These are phyloP conservation scores for Usnea hakonensis DNA, from an alignment of 495 filamentous ascomycete genomes.

Conservation along the genomic window DNA sequence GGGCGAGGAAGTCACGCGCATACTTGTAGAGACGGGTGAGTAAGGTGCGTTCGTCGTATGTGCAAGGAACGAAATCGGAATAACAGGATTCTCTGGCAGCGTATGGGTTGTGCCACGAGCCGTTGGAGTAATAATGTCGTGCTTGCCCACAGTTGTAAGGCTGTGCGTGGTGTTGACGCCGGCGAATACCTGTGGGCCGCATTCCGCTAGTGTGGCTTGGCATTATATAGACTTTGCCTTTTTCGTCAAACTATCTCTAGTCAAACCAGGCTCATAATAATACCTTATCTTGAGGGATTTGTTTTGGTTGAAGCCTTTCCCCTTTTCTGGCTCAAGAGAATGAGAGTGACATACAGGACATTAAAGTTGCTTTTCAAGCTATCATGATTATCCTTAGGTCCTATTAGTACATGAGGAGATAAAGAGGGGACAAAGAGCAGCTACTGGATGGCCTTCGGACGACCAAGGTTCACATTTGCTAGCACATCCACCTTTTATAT, in stretches of 20 bases:
- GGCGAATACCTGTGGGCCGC: constrained; percentile 14
- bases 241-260: neutral
- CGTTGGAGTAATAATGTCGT: constrained; percentile 18
- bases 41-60: constrained; percentile 26
- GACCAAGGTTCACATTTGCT: neutral
- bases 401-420: neutral
- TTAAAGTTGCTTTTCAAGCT: neutral
- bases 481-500: neutral
- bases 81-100: constrained; percentile 20
- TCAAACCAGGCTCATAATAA: no score
- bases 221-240: neutral
- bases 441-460: neutral
- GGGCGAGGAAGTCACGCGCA: constrained; percentile 25
- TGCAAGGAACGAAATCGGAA: constrained; percentile 25
- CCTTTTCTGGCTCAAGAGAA: neutral
- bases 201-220: constrained; percentile 10
- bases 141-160: constrained; percentile 1
- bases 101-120: constrained; percentile 21
- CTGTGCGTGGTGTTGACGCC: constrained; percentile 1
- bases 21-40: constrained; percentile 26
- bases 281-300: neutral
- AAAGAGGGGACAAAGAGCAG: neutral
- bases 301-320: neutral
- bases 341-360: neutral
- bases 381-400: neutral